These are phyloP conservation scores for Beauveria asiatica DNA, from an alignment of 2,329 filamentous ascomycete genomes.

Conservation along the genomic window DNA sequence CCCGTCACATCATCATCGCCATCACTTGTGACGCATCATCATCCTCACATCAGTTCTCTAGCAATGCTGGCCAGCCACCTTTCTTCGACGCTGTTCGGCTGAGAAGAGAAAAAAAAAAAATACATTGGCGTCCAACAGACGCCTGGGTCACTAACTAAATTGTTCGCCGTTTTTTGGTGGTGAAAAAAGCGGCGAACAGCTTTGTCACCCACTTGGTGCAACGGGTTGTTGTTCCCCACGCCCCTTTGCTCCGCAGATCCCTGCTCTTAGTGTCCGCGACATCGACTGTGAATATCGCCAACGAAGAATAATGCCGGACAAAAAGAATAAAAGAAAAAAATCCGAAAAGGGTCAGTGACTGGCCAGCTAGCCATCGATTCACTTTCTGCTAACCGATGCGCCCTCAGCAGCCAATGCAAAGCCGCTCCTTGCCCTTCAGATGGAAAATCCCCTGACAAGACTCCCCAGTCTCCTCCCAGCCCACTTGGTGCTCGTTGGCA, in stretches of 20 bases:
- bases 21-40: background rate
- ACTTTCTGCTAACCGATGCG: background rate
- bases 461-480: background rate
- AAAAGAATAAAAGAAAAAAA: too few relatives aligned
- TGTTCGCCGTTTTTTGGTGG: too few relatives aligned
- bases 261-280: background rate
- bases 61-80: background rate
- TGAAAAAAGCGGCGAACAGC: too few relatives aligned
- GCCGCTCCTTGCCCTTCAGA: background rate
- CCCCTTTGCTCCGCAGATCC: background rate
- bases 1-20: background rate
- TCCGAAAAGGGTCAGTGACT: too few relatives aligned
- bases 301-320: too few relatives aligned
- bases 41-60: background rate
- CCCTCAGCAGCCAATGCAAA: background rate
- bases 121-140: background rate
- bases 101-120: background rate
- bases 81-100: background rate
- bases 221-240: background rate
- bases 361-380: background rate
- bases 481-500: slow-evolving; percentile 1
- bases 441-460: background rate
- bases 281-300: background rate
- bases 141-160: too few relatives aligned
- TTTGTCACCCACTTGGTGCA: too few relatives aligned